Conservation (phyloP, 805 yeast genomes). For the Yarrowia deformans region DNA sequence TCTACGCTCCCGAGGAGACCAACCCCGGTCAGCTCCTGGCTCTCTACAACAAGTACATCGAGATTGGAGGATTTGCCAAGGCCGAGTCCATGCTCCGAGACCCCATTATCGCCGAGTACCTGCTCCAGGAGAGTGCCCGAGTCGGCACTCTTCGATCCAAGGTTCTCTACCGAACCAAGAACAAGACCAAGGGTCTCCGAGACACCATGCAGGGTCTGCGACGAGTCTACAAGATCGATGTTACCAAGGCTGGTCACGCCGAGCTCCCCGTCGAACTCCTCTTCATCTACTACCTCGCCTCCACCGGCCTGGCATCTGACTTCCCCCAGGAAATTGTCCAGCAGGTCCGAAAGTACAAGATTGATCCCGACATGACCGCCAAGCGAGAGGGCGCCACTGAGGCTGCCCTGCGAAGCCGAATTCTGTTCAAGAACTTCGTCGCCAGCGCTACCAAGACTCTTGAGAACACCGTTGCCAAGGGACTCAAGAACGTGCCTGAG, state of each 20-base stretch:
- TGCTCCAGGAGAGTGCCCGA: conserved; percentile 24
- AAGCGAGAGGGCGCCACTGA: conserved; percentile 11
- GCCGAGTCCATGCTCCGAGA: conserved; percentile 15
- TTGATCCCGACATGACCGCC: conserved; percentile 30
- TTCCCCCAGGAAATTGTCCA: neutral
- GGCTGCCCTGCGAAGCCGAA: conserved; percentile 33
- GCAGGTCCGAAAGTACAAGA: conserved; percentile 29
- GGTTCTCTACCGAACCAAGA: conserved; percentile 6
- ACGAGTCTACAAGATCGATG: conserved; percentile 12
- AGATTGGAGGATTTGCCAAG: conserved; percentile 5
- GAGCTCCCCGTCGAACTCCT: conserved; percentile 38
- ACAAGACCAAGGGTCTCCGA: conserved; percentile 6
- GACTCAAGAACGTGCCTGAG: conserved; percentile 7
- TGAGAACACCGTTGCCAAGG: conserved; percentile 6
- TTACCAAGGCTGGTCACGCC: conserved; percentile 23
- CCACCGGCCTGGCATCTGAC: conserved; percentile 16
- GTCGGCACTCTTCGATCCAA: conserved; percentile 21
- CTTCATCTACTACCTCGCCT: conserved; percentile 13
- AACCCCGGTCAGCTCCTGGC: conserved; percentile 20
- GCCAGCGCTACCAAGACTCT: conserved; percentile 12
- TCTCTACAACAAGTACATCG: conserved; percentile 8
- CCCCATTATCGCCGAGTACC: neutral
- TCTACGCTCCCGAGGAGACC: conserved; percentile 23
- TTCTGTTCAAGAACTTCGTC: conserved; percentile 27
- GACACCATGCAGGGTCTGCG: conserved; percentile 8